These are phyloP conservation scores for Ilyonectria robusta DNA, from an alignment of 2,329 filamentous ascomycete species.

Conservation along the genomic window DNA sequence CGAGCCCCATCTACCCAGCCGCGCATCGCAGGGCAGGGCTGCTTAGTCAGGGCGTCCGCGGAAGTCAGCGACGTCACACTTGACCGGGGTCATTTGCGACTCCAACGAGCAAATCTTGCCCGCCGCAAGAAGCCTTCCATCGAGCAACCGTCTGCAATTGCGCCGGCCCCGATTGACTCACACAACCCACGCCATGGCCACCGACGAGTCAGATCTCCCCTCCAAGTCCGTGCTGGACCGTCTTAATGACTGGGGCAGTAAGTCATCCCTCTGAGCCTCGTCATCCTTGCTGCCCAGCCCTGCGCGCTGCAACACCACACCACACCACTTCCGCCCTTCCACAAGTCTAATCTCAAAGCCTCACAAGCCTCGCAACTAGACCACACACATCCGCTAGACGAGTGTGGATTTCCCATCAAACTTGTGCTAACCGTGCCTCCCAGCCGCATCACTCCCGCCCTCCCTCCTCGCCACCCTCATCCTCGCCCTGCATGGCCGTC, in stretches of 20 bases:
- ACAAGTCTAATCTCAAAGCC: constrained; percentile 13
- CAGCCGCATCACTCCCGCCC: constrained; percentile 68
- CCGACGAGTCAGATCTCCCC: constrained; percentile 43
- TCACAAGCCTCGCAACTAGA: constrained; percentile 5
- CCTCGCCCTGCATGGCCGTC: constrained; percentile 69
- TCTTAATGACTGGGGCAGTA: constrained; percentile 66
- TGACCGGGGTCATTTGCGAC: constrained; percentile 9
- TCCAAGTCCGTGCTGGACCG: constrained; percentile 52
- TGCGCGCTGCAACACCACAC: not conserved
- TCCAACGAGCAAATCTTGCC: constrained; percentile 18
- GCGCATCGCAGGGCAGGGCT: not conserved
- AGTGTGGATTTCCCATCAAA: not conserved
- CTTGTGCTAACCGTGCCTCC: not conserved
- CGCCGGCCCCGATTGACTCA: constrained; percentile 29
- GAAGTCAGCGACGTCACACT: constrained; percentile 22
- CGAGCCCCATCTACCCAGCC: too few relatives aligned
- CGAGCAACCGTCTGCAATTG: constrained; percentile 28
- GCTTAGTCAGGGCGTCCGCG: constrained; percentile 1
- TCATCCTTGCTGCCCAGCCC: not conserved
- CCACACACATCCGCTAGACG: not conserved
- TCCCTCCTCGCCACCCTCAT: constrained; percentile 70
- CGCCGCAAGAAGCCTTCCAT: constrained; percentile 9
- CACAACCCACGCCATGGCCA: constrained; percentile 48
- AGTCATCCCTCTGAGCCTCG: constrained; percentile 45
- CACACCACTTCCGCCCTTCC: constrained; percentile 8